Evolutionary conservation across 257 asterid genomes (phyloP).

Genomic region (Solanum acaule): DNA sequence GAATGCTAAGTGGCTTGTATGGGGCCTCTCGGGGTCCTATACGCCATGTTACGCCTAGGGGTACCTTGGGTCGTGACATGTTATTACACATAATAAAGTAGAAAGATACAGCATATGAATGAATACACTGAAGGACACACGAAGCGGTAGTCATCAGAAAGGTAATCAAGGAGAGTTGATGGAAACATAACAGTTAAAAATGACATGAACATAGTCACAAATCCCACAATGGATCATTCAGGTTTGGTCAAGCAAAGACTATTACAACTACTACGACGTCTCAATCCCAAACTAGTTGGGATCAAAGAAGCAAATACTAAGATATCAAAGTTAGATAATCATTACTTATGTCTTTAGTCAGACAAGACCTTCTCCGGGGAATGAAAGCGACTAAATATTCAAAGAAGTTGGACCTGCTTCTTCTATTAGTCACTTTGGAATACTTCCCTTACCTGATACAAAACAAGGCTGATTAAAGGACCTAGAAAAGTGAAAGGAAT

Average conservation of each 20-base stretch:
- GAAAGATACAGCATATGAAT: not conserved
- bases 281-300: not conserved
- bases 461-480: not conserved
- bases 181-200: not conserved
- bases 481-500: not conserved
- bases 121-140: not conserved
- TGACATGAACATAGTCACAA: not conserved
- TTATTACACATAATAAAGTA: not conserved
- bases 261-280: not conserved
- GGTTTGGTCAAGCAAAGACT: not conserved
- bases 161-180: not conserved
- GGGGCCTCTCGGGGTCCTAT: too few species aligned
- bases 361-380: not conserved
- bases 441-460: not conserved
- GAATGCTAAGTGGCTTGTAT: too few species aligned
- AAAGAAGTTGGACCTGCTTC: not conserved
- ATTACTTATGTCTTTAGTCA: not conserved
- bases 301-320: not conserved
- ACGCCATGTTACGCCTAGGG: too few species aligned
- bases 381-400: not conserved
- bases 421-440: not conserved
- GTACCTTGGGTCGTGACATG: too few species aligned
- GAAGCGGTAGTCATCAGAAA: not conserved
- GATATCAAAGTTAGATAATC: not conserved
- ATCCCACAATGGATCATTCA: not conserved